Conservation (phyloP, 345 rosid species). For the Gossypium turneri region DNA sequence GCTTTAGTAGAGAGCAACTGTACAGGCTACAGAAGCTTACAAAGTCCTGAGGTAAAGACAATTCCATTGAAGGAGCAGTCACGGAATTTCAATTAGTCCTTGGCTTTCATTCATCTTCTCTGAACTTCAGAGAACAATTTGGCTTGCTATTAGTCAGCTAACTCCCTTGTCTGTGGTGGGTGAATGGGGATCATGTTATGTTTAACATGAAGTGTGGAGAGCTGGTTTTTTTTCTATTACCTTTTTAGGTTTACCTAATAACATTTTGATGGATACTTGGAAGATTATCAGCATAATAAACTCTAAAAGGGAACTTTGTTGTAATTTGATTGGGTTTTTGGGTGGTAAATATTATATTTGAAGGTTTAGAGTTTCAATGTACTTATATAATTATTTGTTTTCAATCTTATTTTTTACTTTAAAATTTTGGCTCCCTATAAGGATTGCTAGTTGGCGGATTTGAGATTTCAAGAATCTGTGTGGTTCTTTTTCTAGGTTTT, state of each 20-base stretch:
- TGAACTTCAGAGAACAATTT: background rate
- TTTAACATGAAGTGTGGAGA: background rate
- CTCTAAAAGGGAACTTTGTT: background rate
- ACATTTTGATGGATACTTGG: background rate
- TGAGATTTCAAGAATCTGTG: conserved; percentile 6
- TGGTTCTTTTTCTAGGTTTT: background rate
- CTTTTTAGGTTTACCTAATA: background rate
- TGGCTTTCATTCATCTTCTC: background rate
- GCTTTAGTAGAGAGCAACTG: background rate
- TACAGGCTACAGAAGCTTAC: background rate
- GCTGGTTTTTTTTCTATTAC: background rate
- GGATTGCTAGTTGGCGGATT: conserved; percentile 14
- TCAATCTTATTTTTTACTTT: background rate
- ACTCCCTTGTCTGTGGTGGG: background rate
- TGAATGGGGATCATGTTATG: background rate
- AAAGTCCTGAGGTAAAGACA: background rate
- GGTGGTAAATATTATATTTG: background rate
- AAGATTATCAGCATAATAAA: background rate
- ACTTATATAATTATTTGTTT: background rate
- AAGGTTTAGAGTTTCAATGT: background rate
- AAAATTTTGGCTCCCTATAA: conserved; percentile 13
- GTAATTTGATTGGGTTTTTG: background rate
- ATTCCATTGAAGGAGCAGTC: background rate
- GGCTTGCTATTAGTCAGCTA: background rate
- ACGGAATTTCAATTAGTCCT: background rate